Evolutionary conservation across 75 land plant species (phyloP).

Genomic region (Adiantum capillusveneris): DNA sequence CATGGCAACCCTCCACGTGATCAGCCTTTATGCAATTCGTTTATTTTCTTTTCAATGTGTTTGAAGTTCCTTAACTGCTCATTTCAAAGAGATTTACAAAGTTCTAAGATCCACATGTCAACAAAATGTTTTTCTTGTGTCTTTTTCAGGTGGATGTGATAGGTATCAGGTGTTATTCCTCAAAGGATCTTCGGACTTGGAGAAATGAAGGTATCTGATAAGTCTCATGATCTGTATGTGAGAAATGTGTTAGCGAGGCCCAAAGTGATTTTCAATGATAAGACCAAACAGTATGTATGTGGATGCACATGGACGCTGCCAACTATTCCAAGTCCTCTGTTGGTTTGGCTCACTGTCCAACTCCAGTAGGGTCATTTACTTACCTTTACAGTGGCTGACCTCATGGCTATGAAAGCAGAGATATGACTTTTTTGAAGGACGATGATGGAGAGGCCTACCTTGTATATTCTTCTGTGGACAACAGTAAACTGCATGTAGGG

Average conservation of each 20-base stretch:
- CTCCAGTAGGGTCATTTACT: constrained; percentile 79
- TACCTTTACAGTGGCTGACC: constrained; percentile 83
- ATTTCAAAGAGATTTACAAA: too few species aligned
- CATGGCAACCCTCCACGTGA: too few species aligned
- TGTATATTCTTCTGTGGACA: constrained; percentile 82
- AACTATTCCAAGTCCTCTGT: constrained; percentile 94
- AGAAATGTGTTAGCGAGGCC: constrained; percentile 92
- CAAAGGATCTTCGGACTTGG: constrained; percentile 94
- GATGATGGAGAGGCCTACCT: constrained; percentile 81
- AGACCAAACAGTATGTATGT: constrained; percentile 85
- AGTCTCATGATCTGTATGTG: constrained; percentile 71
- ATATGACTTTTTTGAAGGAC: constrained; percentile 96
- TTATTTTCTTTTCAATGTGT: too few species aligned
- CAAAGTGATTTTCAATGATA: constrained; percentile 79
- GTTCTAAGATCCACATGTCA: too few species aligned
- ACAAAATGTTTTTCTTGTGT: background rate
- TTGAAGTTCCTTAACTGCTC: too few species aligned
- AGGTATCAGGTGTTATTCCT: constrained; percentile 95
- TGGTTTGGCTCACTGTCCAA: constrained; percentile 81
- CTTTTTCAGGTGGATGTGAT: constrained; percentile 76
- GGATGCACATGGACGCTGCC: constrained; percentile 95
- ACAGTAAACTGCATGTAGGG: constrained; percentile 86
- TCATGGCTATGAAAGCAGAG: constrained; percentile 90
- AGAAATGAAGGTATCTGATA: constrained; percentile 74
- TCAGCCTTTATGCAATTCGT: too few species aligned